Evolutionary conservation across 306 rosid species (phyloP).

Genomic region (Spatholobus suberectus): DNA sequence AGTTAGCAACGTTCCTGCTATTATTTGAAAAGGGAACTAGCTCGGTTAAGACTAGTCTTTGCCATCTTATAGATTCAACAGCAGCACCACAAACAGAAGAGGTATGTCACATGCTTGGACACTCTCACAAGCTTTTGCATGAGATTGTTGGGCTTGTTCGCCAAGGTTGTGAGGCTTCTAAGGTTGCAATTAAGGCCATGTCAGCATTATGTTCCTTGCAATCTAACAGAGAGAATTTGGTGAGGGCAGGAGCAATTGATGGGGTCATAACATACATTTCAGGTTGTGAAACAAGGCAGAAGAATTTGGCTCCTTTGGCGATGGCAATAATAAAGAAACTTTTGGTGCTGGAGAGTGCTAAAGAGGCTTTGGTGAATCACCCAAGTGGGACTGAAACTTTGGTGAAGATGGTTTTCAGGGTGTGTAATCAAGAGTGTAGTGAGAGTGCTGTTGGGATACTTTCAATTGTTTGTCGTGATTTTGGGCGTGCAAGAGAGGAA

Average conservation of each 20-base stretch:
- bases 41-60: slow-evolving; percentile 61
- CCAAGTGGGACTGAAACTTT: slow-evolving; percentile 55
- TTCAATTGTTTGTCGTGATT: slow-evolving; percentile 60
- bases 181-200: slow-evolving; percentile 70
- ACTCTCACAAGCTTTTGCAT: slow-evolving; percentile 47
- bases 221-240: slow-evolving; percentile 57
- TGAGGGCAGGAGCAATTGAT: slow-evolving; percentile 60
- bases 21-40: slow-evolving; percentile 60
- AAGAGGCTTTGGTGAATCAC: slow-evolving; percentile 58
- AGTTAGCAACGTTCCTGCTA: slow-evolving; percentile 40
- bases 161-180: slow-evolving; percentile 50
- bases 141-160: slow-evolving; percentile 47
- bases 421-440: slow-evolving; percentile 73
- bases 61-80: slow-evolving; percentile 62
- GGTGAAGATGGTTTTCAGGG: slow-evolving; percentile 79
- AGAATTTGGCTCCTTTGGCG: slow-evolving; percentile 55
- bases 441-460: slow-evolving; percentile 75
- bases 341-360: slow-evolving; percentile 59
- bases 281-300: slow-evolving; percentile 45
- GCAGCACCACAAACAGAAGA: slow-evolving; percentile 54
- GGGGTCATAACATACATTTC: slow-evolving; percentile 64
- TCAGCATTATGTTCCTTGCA: slow-evolving; percentile 60
- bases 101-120: slow-evolving; percentile 57
- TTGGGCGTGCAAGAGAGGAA: slow-evolving; percentile 68
- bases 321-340: slow-evolving; percentile 70